Evolutionary conservation across 257 asterid genomes (phyloP).

Genomic region (Penstemon davidsonii): DNA sequence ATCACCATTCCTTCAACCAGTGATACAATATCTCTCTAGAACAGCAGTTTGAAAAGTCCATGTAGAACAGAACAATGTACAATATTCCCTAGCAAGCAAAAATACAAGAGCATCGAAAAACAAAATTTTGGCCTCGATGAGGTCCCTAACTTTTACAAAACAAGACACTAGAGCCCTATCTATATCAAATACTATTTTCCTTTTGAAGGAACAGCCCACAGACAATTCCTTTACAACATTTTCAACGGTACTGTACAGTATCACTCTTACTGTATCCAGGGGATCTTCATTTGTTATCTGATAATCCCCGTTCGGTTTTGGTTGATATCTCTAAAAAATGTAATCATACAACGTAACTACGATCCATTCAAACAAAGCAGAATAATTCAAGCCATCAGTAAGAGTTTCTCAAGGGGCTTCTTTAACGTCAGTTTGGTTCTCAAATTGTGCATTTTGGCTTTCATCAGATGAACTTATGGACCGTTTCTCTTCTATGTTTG

Average conservation of each 20-base stretch:
- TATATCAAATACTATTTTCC: conserved; percentile 30
- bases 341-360: conserved; percentile 24
- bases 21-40: no score
- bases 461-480: conserved; percentile 26
- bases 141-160: conserved; percentile 29
- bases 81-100: conserved; percentile 27
- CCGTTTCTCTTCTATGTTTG: conserved; percentile 39
- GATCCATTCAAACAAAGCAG: conserved; percentile 70
- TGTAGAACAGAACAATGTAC: conserved; percentile 36
- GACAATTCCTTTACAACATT: conserved; percentile 38
- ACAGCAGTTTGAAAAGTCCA: no score
- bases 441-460: conserved; percentile 35
- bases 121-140: conserved; percentile 33
- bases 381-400: conserved; percentile 42
- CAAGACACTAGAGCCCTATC: conserved; percentile 21
- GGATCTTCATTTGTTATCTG: conserved; percentile 24
- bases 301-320: conserved; percentile 18
- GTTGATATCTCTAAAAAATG: conserved; percentile 13
- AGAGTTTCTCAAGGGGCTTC: conserved; percentile 44
- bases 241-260: no score
- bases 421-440: conserved; percentile 35
- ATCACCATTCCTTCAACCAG: no score
- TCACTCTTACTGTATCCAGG: no score
- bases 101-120: conserved; percentile 28
- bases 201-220: conserved; percentile 25